Percentiles rank a stretch among this genome's conserved stretches.
phyloP scores from a whole-genome alignment of 441 rosid species.

The Euphorbia celastroides region DNA sequence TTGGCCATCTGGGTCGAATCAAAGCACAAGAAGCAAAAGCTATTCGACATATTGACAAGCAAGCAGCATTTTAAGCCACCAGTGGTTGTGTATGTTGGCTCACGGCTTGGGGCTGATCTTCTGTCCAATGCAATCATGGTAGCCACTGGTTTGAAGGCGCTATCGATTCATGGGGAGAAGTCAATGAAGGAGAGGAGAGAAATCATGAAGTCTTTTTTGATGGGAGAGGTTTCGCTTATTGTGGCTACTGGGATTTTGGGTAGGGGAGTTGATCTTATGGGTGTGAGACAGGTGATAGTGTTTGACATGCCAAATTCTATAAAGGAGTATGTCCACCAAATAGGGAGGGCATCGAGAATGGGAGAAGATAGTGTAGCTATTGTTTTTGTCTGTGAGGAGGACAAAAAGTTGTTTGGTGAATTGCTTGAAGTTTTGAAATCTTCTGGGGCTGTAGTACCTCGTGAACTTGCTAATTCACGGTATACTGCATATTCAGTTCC shows the following conservation, averaged over 20 bases:
- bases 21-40: conserved; percentile 88
- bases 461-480: conserved; percentile 52
- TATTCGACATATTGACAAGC: conserved; percentile 73
- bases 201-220: conserved; percentile 54
- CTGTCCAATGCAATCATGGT: conserved; percentile 64
- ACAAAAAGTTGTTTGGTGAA: conserved; percentile 60
- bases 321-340: conserved; percentile 75
- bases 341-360: conserved; percentile 84
- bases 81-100: conserved; percentile 70
- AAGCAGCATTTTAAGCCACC: conserved; percentile 76
- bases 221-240: conserved; percentile 69
- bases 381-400: conserved; percentile 63
- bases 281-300: conserved; percentile 73
- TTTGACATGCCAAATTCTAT: conserved; percentile 85
- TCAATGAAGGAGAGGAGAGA: conserved; percentile 89
- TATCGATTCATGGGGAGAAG: conserved; percentile 88
- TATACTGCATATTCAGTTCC: conserved; percentile 26
- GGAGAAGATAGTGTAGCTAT: conserved; percentile 68
- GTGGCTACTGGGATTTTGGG: conserved; percentile 82
- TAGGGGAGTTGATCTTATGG: conserved; percentile 73
- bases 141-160: conserved; percentile 63
- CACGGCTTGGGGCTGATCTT: conserved; percentile 87
- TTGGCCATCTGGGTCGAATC: conserved; percentile 82
- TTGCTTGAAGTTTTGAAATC: conserved; percentile 48
- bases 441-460: conserved; percentile 70